Evolutionary conservation across 306 rosid species (phyloP).

Genomic region (Cicer arietinum): DNA sequence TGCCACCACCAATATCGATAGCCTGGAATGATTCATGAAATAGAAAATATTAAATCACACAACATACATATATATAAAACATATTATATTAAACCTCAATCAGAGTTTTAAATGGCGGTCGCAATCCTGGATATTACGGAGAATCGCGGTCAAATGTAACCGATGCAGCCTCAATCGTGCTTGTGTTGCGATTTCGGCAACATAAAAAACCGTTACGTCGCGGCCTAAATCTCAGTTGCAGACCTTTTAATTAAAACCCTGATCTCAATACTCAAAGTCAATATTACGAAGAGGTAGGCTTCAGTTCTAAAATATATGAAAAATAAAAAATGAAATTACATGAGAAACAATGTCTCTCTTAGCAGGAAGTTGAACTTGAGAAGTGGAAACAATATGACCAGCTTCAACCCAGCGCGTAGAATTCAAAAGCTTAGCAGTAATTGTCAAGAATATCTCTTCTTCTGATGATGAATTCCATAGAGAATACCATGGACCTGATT

Average conservation of each 20-base stretch:
- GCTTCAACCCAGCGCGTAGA: conserved; percentile 83
- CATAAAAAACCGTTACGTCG: no score
- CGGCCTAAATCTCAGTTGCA: no score
- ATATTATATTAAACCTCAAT: conserved; percentile 5
- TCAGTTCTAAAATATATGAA: conserved; percentile 10
- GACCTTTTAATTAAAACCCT: no score
- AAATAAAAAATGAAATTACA: conserved; percentile 48
- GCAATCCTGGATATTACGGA: no score
- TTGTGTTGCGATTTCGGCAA: no score
- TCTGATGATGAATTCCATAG: conserved; percentile 64
- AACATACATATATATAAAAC: conserved; percentile 9
- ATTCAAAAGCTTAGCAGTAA: conserved; percentile 67
- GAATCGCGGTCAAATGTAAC: no score
- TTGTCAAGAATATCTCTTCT: conserved; percentile 66
- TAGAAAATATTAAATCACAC: conserved; percentile 19
- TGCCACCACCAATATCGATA: conserved; percentile 53
- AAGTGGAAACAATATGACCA: conserved; percentile 76
- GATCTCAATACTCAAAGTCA: not conserved
- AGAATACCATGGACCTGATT: conserved; percentile 79
- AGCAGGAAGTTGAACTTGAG: conserved; percentile 83
- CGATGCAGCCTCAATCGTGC: no score
- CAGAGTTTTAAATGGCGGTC: no score
- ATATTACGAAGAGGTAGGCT: not conserved
- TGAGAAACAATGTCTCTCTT: conserved; percentile 59
- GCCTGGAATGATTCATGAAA: conserved; percentile 57